phyloP scores from a whole-genome alignment of 1,284 basidiomycete genomes.

The Xanthoconium separans region DNA sequence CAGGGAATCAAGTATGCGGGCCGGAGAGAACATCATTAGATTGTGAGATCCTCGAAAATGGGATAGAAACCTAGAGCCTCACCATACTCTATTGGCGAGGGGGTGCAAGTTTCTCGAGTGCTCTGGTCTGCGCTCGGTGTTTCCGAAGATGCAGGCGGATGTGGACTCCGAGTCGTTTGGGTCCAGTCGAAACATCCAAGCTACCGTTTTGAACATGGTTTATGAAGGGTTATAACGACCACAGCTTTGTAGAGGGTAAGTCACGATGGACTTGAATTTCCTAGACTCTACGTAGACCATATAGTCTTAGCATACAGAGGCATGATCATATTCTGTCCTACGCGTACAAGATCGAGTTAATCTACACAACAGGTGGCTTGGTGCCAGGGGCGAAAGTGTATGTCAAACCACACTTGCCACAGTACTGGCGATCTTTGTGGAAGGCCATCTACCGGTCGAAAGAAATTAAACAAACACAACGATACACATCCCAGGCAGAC shows the following conservation, averaged over 20 bases:
- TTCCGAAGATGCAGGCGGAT: conserved; percentile 11
- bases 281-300: conserved; percentile 1
- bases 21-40: too few relatives aligned
- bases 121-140: conserved; percentile 37
- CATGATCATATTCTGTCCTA: conserved; percentile 11
- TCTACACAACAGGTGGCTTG: conserved; percentile 68
- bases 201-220: conserved; percentile 1
- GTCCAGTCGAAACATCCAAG: conserved; percentile 1
- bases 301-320: not conserved
- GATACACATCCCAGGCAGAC: conserved; percentile 28
- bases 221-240: not conserved
- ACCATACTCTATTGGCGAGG: conserved; percentile 36
- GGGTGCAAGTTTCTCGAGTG: conserved; percentile 36
- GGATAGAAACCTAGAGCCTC: conserved; percentile 35
- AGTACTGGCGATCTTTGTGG: conserved; percentile 95
- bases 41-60: conserved; percentile 15
- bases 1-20: too few relatives aligned
- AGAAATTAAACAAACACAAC: not conserved
- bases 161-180: too few relatives aligned
- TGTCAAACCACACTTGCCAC: conserved; percentile 91
- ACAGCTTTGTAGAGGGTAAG: not conserved
- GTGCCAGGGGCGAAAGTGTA: conserved; percentile 85
- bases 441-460: conserved; percentile 72
- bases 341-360: conserved; percentile 10
- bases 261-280: conserved; percentile 1